phyloP scores from a whole-genome alignment of 129 eudicot species.

The Helianthus tuberosus region DNA sequence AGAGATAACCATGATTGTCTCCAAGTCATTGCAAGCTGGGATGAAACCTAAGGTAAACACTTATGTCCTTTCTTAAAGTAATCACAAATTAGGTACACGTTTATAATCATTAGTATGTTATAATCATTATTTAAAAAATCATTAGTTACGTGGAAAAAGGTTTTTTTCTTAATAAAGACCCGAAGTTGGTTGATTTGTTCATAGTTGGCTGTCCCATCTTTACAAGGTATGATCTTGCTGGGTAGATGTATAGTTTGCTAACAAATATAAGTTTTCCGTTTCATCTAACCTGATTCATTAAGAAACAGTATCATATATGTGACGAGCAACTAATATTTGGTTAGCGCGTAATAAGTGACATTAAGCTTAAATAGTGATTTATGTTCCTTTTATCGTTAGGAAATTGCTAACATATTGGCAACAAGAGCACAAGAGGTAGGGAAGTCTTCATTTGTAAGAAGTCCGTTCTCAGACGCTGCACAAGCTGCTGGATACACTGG shows the following conservation, averaged over 20 bases:
- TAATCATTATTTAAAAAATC: too few species aligned
- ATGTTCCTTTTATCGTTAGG: constrained; percentile 36
- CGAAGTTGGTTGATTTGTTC: too few species aligned
- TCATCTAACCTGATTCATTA: background rate
- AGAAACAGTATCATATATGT: background rate
- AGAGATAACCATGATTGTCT: constrained; percentile 64
- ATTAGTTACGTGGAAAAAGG: too few species aligned
- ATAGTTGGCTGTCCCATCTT: background rate
- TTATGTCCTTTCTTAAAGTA: constrained; percentile 2
- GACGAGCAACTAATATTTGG: background rate
- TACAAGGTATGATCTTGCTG: background rate
- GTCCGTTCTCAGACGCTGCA: constrained; percentile 89
- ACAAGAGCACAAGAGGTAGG: constrained; percentile 80
- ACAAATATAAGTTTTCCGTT: background rate
- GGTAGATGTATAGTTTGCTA: background rate
- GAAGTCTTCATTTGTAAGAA: constrained; percentile 52
- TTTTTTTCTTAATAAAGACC: too few species aligned
- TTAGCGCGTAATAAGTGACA: background rate
- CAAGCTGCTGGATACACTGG: constrained; percentile 79
- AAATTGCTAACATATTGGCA: constrained; percentile 72
- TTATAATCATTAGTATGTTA: background rate
- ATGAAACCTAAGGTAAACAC: constrained; percentile 52
- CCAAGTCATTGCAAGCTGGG: constrained; percentile 54
- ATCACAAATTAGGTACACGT: background rate
- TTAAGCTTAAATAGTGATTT: constrained; percentile 1